Percentiles rank a stretch among this genome's conserved stretches.
Evolutionary conservation across 768 basidiomycete genomes (phyloP).

Genomic region (Mycena vulgaris): DNA sequence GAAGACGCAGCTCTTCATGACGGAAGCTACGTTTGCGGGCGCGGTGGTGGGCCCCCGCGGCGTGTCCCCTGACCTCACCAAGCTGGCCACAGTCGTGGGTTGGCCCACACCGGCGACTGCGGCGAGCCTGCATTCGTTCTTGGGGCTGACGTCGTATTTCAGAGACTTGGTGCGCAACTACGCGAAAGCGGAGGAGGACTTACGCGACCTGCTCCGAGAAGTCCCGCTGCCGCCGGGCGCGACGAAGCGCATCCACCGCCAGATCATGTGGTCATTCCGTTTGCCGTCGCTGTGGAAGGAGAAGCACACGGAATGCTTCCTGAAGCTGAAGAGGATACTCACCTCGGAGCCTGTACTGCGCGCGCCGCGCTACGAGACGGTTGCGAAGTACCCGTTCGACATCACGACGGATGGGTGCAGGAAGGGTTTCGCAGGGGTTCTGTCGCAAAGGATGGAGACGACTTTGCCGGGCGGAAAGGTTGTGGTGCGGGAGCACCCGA

Average conservation of each 20-base stretch:
- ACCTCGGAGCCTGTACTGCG: background rate
- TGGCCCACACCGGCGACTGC: conserved; percentile 49
- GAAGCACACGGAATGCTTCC: conserved; percentile 42
- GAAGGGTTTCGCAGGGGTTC: conserved; percentile 42
- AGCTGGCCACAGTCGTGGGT: conserved; percentile 55
- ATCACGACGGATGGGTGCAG: conserved; percentile 46
- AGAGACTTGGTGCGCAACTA: conserved; percentile 52
- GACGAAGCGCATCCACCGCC: conserved; percentile 45
- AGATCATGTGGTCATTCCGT: conserved; percentile 38
- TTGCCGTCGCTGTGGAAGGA: conserved; percentile 33
- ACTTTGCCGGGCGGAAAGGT: conserved; percentile 24
- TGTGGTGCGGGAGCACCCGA: conserved; percentile 40
- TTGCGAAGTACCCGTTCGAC: conserved; percentile 44
- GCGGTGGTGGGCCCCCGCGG: conserved; percentile 43
- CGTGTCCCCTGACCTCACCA: conserved; percentile 44
- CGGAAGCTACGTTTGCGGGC: conserved; percentile 53
- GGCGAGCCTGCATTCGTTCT: conserved; percentile 48
- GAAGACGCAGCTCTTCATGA: conserved; percentile 54
- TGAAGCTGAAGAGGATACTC: conserved; percentile 37
- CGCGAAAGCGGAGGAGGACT: conserved; percentile 45
- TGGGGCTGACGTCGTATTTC: conserved; percentile 54
- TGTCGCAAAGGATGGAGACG: conserved; percentile 13
- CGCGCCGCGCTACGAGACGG: conserved; percentile 23
- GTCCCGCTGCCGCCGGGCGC: conserved; percentile 38
- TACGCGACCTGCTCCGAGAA: conserved; percentile 45